Evolutionary conservation across 495 filamentous ascomycete genomes (phyloP).

Genomic region (Neurospora cerealis): DNA sequence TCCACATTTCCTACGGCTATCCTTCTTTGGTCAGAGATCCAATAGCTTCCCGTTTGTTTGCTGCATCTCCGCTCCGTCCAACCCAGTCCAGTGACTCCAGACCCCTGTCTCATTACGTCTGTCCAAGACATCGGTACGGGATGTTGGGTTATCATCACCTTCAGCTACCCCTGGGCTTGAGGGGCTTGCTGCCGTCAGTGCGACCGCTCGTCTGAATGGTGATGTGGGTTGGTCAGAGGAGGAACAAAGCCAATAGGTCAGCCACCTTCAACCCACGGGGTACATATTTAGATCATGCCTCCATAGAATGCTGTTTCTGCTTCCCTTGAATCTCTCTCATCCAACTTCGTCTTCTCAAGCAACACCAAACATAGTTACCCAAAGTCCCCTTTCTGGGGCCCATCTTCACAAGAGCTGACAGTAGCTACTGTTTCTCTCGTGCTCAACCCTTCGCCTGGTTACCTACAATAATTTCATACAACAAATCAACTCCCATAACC

Average conservation of each 20-base stretch:
- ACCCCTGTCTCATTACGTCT: constrained; percentile 10
- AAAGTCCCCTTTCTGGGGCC: not conserved
- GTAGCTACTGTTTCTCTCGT: not conserved
- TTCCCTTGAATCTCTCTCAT: not conserved
- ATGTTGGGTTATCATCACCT: not conserved
- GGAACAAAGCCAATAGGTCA: not conserved
- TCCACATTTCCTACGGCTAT: not conserved
- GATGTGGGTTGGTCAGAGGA: not conserved
- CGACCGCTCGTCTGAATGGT: not conserved
- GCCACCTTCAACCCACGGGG: not conserved
- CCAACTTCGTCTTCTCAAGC: not conserved
- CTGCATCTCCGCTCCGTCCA: not conserved
- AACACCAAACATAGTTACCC: not conserved
- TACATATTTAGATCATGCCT: not conserved
- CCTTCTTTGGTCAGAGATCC: not conserved
- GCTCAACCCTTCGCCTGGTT: not conserved
- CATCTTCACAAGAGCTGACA: not conserved
- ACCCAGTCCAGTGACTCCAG: not conserved
- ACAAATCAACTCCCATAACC: not conserved
- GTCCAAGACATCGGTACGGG: constrained; percentile 2
- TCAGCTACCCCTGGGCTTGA: not conserved
- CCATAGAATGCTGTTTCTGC: not conserved
- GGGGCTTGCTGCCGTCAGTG: not conserved
- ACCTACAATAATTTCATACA: not conserved
- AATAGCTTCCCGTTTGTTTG: not conserved